These are phyloP conservation scores for Calonectria pteridis DNA, from an alignment of 2,329 filamentous ascomycete genomes.

Conservation along the genomic window DNA sequence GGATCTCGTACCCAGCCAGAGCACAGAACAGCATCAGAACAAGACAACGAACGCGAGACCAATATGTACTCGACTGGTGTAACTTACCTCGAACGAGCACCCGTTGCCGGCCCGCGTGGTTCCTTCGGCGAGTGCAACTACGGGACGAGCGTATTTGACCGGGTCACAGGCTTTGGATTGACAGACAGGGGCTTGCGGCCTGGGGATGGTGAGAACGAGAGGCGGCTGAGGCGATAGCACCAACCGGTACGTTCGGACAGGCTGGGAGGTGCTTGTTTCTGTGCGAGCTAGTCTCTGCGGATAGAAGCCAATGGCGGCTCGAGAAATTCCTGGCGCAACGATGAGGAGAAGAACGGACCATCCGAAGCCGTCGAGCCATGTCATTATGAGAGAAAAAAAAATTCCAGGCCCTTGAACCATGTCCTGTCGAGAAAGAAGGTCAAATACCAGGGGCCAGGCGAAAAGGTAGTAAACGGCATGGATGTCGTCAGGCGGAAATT, in stretches of 20 bases:
- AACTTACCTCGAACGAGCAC: slow-evolving; percentile 26
- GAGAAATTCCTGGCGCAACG: slow-evolving; percentile 20
- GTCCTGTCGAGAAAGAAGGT: slow-evolving; percentile 24
- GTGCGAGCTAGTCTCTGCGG: slow-evolving; percentile 25
- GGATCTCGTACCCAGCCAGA: slow-evolving; percentile 8
- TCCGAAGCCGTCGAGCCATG: slow-evolving; percentile 34
- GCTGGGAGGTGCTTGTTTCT: slow-evolving; percentile 15
- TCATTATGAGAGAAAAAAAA: slow-evolving; percentile 23
- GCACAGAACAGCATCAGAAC: not conserved
- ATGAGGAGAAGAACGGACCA: slow-evolving; percentile 32
- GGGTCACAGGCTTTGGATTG: slow-evolving; percentile 21
- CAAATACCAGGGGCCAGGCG: slow-evolving; percentile 24
- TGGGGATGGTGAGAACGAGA: slow-evolving; percentile 14
- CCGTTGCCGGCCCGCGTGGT: slow-evolving; percentile 36
- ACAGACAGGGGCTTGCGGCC: slow-evolving; percentile 20
- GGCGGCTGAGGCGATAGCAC: slow-evolving; percentile 7
- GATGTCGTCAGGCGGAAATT: slow-evolving; percentile 41
- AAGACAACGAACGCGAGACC: not conserved
- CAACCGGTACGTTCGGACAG: slow-evolving; percentile 29
- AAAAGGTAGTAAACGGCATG: slow-evolving; percentile 22
- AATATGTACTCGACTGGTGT: not conserved
- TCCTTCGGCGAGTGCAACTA: slow-evolving; percentile 41
- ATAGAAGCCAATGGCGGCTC: slow-evolving; percentile 27
- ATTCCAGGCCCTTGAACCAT: slow-evolving; percentile 37
- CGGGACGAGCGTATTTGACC: slow-evolving; percentile 38